These are phyloP conservation scores for Pugionium dolabratum DNA, from an alignment of 345 rosid genomes.

Conservation along the genomic window DNA sequence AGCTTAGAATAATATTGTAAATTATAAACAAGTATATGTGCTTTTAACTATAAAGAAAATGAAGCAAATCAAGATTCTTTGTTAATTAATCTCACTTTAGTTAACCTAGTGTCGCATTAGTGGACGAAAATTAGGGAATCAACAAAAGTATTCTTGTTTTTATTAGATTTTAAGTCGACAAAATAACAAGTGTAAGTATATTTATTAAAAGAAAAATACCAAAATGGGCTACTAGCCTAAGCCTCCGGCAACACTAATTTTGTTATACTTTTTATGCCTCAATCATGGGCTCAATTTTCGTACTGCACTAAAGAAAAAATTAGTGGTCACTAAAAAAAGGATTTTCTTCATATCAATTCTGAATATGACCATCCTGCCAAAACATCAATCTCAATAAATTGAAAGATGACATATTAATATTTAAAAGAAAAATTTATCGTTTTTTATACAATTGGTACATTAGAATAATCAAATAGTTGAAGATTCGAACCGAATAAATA, in stretches of 20 bases:
- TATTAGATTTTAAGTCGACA: slow-evolving; percentile 30
- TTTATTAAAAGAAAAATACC: slow-evolving; percentile 20
- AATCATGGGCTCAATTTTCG: slow-evolving; percentile 30
- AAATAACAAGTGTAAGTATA: slow-evolving; percentile 23
- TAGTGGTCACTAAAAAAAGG: slow-evolving; percentile 17
- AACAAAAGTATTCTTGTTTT: slow-evolving; percentile 24
- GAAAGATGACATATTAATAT: slow-evolving; percentile 23
- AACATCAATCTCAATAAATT: not conserved
- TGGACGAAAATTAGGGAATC: slow-evolving; percentile 36
- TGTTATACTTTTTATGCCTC: slow-evolving; percentile 31
- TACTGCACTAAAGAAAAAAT: slow-evolving; percentile 13
- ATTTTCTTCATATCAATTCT: slow-evolving; percentile 21
- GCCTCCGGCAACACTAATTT: slow-evolving; percentile 38
- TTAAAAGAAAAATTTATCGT: not conserved
- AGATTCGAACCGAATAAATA: slow-evolving; percentile 20
- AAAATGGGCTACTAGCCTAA: slow-evolving; percentile 35
- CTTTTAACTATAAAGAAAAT: too few relatives aligned
- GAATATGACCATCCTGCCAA: slow-evolving; percentile 35
- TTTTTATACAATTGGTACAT: slow-evolving; percentile 25
- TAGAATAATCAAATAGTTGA: slow-evolving; percentile 35
- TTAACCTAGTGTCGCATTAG: slow-evolving; percentile 29
- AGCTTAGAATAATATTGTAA: slow-evolving; percentile 18
- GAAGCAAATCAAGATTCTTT: slow-evolving; percentile 23
- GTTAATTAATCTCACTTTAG: not conserved
- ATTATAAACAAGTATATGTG: too few relatives aligned